Percentiles rank a stretch among this genome's conserved stretches.
phyloP scores from a whole-genome alignment of 305 asterid genomes.

The Fraxinus paxiana region DNA sequence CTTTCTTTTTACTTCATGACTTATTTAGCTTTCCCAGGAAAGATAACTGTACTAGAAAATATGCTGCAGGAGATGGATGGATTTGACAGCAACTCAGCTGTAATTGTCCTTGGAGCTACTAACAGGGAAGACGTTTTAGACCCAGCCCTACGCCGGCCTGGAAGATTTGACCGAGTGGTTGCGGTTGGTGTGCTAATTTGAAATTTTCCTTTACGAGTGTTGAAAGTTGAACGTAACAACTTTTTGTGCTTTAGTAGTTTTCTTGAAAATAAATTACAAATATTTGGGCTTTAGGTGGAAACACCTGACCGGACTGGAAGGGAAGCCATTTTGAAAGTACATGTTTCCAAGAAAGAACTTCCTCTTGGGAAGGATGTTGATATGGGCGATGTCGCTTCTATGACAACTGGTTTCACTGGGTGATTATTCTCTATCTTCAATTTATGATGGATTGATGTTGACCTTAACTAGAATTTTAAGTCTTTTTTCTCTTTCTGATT shows the following conservation, averaged over 20 bases:
- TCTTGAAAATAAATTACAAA: conserved; percentile 9
- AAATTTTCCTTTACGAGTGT: conserved; percentile 10
- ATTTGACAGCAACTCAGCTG: conserved; percentile 96
- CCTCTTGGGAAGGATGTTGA: conserved; percentile 82
- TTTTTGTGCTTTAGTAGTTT: conserved; percentile 7
- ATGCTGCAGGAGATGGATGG: conserved; percentile 97
- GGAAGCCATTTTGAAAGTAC: conserved; percentile 90
- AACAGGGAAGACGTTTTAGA: conserved; percentile 95
- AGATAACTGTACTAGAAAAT: conserved; percentile 28
- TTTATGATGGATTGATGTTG: conserved; percentile 19
- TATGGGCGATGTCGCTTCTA: conserved; percentile 74
- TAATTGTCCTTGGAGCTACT: conserved; percentile 98
- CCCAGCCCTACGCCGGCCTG: conserved; percentile 99
- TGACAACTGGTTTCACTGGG: conserved; percentile 99
- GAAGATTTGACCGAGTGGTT: conserved; percentile 98
- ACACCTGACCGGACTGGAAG: conserved; percentile 95
- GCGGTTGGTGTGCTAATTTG: conserved; percentile 44
- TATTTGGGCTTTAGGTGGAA: conserved; percentile 65
- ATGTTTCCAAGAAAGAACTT: conserved; percentile 87
- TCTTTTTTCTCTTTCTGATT: conserved; percentile 18
- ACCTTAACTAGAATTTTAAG: conserved; percentile 13
- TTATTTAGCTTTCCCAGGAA: conserved; percentile 18
- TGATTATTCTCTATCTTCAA: conserved; percentile 29
- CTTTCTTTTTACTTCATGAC: neutral
- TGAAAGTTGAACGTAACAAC: neutral